Evolutionary conservation across 768 basidiomycete species (phyloP).

Genomic region (Auriscalpium orientale): DNA sequence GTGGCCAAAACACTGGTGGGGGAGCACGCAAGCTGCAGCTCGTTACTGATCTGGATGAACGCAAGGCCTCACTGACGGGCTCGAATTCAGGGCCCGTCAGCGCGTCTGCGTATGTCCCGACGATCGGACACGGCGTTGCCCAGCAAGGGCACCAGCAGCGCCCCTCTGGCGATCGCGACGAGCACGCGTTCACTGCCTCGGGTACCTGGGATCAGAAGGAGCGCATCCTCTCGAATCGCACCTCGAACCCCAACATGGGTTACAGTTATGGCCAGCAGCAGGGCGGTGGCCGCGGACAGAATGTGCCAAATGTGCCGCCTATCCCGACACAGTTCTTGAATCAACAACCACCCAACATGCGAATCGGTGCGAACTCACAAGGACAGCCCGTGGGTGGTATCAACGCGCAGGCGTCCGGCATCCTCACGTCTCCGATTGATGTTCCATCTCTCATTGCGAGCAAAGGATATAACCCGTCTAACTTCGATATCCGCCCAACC

Average conservation of each 20-base stretch:
- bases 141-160: slow-evolving; percentile 25
- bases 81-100: slow-evolving; percentile 40
- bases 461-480: slow-evolving; percentile 87
- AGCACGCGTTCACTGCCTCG: slow-evolving; percentile 30
- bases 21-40: slow-evolving; percentile 46
- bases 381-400: slow-evolving; percentile 38
- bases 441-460: slow-evolving; percentile 76
- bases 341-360: slow-evolving; percentile 24
- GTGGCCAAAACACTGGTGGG: slow-evolving; percentile 29
- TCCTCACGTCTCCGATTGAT: slow-evolving; percentile 68
- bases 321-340: slow-evolving; percentile 71
- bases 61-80: slow-evolving; percentile 44
- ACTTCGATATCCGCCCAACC: slow-evolving; percentile 73
- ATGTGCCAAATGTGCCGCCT: slow-evolving; percentile 59
- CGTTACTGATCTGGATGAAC: slow-evolving; percentile 57
- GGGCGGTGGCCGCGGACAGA: slow-evolving; percentile 17
- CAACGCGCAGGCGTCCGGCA: slow-evolving; percentile 19
- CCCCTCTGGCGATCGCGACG: slow-evolving; percentile 20
- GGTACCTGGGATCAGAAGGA: slow-evolving; percentile 63
- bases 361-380: slow-evolving; percentile 15
- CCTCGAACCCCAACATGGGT: slow-evolving; percentile 65
- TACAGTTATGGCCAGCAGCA: slow-evolving; percentile 43
- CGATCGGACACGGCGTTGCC: slow-evolving; percentile 32
- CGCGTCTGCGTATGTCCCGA: slow-evolving; percentile 38
- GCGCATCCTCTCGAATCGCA: slow-evolving; percentile 43